Conservation (phyloP, 108 stramenopile genomes). For the Conticribra guillardii region DNA sequence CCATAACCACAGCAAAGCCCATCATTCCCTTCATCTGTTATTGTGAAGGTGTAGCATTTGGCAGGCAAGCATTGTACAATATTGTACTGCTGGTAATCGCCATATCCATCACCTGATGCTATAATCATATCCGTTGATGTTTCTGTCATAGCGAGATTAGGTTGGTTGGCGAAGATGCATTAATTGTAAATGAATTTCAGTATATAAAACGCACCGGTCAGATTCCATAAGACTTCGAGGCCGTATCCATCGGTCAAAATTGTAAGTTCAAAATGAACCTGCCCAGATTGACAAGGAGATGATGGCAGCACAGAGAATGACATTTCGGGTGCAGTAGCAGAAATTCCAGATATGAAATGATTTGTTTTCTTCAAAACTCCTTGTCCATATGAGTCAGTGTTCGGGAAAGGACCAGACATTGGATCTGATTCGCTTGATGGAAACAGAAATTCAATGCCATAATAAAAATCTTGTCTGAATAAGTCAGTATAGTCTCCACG, state of each 20-base stretch:
- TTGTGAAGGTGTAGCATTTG: slow-evolving; percentile 37
- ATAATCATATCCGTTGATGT: slow-evolving; percentile 9
- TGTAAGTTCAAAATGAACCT: slow-evolving; percentile 37
- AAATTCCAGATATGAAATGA: slow-evolving; percentile 44
- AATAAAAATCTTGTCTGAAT: slow-evolving; percentile 31
- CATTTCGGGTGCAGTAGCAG: slow-evolving; percentile 26
- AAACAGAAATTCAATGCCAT: slow-evolving; percentile 39
- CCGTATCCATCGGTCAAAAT: slow-evolving; percentile 39
- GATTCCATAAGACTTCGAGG: slow-evolving; percentile 39
- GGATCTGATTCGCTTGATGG: slow-evolving; percentile 34
- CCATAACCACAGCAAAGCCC: slow-evolving; percentile 39
- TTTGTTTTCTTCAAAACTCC: slow-evolving; percentile 29
- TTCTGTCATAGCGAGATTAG: slow-evolving; percentile 5
- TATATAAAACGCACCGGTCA: too few relatives aligned
- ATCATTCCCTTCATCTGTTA: slow-evolving; percentile 37
- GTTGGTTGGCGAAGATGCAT: too few relatives aligned
- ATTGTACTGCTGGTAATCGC: slow-evolving; percentile 17
- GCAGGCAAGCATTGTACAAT: slow-evolving; percentile 27
- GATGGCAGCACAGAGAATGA: slow-evolving; percentile 33
- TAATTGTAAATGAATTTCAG: too few relatives aligned
- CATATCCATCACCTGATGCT: slow-evolving; percentile 24
- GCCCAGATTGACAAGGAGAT: slow-evolving; percentile 34
- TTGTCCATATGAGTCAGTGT: slow-evolving; percentile 43
- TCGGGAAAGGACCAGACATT: slow-evolving; percentile 48
- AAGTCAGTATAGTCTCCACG: slow-evolving; percentile 56